A percentile compares a stretch with the other conserved stretches of the same genome.
Evolutionary conservation across 73 alveolate species (phyloP).

Genomic region (Paramecium tetraurelia): DNA sequence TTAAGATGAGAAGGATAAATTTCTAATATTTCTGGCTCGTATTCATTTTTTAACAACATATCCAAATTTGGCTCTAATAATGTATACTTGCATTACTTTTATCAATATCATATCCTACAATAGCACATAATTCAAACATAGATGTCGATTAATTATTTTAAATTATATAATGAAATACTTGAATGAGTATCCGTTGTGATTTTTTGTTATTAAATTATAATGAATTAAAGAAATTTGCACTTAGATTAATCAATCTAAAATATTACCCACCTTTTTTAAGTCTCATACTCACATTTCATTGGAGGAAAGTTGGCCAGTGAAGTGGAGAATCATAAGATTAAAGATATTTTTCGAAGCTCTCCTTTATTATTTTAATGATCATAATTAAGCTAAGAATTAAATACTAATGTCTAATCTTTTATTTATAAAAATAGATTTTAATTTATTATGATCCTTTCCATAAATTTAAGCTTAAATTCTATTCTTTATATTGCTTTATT

Average conservation of each 20-base stretch:
- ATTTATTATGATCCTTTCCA: too few relatives aligned
- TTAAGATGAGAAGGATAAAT: neutral
- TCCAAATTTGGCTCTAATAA: neutral
- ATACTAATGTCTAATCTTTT: too few relatives aligned
- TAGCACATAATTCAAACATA: neutral
- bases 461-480: too few relatives aligned
- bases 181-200: too few relatives aligned
- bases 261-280: neutral
- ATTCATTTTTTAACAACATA: neutral
- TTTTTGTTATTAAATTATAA: neutral
- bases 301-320: too few relatives aligned
- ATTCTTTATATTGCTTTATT: too few relatives aligned
- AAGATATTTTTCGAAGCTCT: neutral
- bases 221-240: neutral
- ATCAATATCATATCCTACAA: neutral
- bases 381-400: too few relatives aligned
- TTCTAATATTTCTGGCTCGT: neutral
- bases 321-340: neutral
- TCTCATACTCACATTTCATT: neutral
- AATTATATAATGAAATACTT: neutral
- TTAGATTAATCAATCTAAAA: neutral
- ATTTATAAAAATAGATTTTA: too few relatives aligned
- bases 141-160: neutral
- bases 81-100: neutral
- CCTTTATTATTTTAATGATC: too few relatives aligned